A percentile compares a stretch with the other conserved stretches of the same genome.
These are phyloP conservation scores for Microcyclospora pomicola DNA, from an alignment of 2,329 filamentous ascomycete genomes.

Conservation along the genomic window DNA sequence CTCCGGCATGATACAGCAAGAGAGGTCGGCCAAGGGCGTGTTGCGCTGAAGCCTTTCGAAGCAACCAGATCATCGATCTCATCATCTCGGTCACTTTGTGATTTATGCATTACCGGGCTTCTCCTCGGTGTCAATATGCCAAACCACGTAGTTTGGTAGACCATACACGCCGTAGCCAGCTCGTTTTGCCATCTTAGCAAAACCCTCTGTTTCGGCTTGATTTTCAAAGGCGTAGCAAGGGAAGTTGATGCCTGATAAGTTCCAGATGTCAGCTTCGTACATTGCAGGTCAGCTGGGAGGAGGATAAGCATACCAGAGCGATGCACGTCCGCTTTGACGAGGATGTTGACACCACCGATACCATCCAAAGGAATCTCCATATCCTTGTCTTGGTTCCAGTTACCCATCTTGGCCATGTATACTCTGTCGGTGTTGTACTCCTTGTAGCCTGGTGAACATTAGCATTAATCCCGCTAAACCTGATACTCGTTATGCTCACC, in stretches of 20 bases:
- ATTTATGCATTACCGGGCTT: conserved; percentile 47
- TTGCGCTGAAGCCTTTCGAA: too few relatives aligned
- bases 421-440: conserved; percentile 81
- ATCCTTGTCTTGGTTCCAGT: conserved; percentile 85
- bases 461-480: conserved; percentile 3
- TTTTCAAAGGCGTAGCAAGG: conserved; percentile 95
- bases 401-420: conserved; percentile 82
- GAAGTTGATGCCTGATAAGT: conserved; percentile 74
- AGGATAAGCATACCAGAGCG: conserved; percentile 54
- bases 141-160: conserved; percentile 93
- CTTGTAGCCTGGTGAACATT: conserved; percentile 55
- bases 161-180: conserved; percentile 88
- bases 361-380: conserved; percentile 86
- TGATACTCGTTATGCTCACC: conserved; percentile 34
- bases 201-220: conserved; percentile 96
- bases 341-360: conserved; percentile 90
- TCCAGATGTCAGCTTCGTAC: conserved; percentile 7
- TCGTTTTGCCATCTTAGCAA: conserved; percentile 95
- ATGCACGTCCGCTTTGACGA: conserved; percentile 96
- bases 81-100: too few relatives aligned
- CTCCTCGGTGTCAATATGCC: conserved; percentile 95
- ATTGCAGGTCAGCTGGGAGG: background rate
- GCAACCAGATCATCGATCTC: too few relatives aligned
- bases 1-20: too few relatives aligned
- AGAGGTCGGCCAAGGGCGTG: too few relatives aligned